Evolutionary conservation across 2,329 filamentous ascomycete genomes (phyloP).

Genomic region (Elsinoe arachidis): DNA sequence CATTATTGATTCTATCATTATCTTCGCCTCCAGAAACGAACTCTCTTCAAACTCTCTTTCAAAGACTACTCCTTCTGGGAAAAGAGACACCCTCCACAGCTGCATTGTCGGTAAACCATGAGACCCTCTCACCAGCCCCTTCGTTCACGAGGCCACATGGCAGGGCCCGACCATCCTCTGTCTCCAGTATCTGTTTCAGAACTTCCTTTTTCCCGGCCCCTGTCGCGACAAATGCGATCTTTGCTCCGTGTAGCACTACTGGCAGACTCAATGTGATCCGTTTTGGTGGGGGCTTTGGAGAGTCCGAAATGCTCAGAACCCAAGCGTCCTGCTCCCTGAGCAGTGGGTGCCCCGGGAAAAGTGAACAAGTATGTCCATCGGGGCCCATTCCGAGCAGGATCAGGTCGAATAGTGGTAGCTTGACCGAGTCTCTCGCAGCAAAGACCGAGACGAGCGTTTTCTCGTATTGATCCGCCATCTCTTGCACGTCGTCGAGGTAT

Average conservation of each 20-base stretch:
- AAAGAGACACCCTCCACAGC: conserved; percentile 81
- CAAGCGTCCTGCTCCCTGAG: conserved; percentile 81
- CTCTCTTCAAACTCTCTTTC: background rate
- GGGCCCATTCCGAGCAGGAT: conserved; percentile 88
- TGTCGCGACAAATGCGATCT: conserved; percentile 85
- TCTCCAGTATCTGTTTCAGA: conserved; percentile 84
- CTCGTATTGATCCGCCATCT: conserved; percentile 91
- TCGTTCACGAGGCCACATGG: conserved; percentile 86
- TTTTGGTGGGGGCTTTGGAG: conserved; percentile 84
- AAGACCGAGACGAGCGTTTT: conserved; percentile 77
- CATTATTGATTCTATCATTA: background rate
- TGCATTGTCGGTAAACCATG: conserved; percentile 86
- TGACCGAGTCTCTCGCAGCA: conserved; percentile 86
- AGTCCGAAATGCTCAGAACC: conserved; percentile 87
- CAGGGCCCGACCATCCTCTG: conserved; percentile 59
- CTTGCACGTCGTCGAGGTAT: conserved; percentile 69
- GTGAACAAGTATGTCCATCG: conserved; percentile 92
- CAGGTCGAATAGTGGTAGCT: conserved; percentile 89
- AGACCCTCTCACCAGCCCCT: conserved; percentile 72
- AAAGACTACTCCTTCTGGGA: conserved; percentile 61
- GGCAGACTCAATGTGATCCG: conserved; percentile 89
- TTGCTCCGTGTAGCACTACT: conserved; percentile 77
- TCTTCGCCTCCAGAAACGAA: no score
- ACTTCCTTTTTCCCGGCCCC: conserved; percentile 84
- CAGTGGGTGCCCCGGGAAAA: conserved; percentile 85